Percentiles rank a stretch among this genome's conserved stretches.
Evolutionary conservation across 2,329 filamentous ascomycete genomes (phyloP).

Genomic region (Penicillium thymicola): DNA sequence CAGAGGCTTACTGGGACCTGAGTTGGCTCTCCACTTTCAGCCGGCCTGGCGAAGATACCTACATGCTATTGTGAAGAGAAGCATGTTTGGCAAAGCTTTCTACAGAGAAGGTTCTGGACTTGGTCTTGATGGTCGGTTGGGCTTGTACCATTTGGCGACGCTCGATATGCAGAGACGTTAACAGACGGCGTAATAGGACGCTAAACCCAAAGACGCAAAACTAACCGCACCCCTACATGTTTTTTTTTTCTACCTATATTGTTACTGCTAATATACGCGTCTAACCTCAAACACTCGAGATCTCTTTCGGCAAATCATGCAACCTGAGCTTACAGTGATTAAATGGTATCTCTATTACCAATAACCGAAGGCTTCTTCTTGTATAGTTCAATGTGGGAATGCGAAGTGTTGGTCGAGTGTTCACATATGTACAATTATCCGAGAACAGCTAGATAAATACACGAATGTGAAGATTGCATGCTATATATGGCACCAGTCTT

Average conservation of each 20-base stretch:
- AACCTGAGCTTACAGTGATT: too few species aligned
- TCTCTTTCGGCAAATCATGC: too few species aligned
- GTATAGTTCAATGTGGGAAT: not conserved
- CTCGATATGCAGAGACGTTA: too few species aligned
- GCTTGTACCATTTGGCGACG: not conserved
- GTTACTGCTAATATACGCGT: too few species aligned
- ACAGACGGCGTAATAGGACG: too few species aligned
- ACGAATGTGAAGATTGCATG: not conserved
- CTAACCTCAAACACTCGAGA: too few species aligned
- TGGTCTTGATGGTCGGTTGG: not conserved
- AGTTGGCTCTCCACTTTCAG: constrained; percentile 13
- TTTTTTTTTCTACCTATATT: too few species aligned
- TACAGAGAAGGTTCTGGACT: constrained; percentile 8
- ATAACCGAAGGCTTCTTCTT: not conserved
- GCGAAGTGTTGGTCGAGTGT: not conserved
- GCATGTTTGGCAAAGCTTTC: constrained; percentile 10
- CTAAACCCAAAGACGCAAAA: too few species aligned
- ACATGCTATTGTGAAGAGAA: constrained; percentile 3
- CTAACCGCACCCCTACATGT: too few species aligned
- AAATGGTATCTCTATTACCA: too few species aligned
- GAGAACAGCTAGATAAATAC: not conserved
- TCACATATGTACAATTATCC: not conserved
- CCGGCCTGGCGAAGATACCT: constrained; percentile 13
- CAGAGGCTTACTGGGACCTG: constrained; percentile 13
- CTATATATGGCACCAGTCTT: not conserved